Percentiles rank a stretch among this genome's conserved stretches.
Evolutionary conservation across 2,329 filamentous ascomycete species (phyloP).

Genomic region (Pestalotiopsis sp.): DNA sequence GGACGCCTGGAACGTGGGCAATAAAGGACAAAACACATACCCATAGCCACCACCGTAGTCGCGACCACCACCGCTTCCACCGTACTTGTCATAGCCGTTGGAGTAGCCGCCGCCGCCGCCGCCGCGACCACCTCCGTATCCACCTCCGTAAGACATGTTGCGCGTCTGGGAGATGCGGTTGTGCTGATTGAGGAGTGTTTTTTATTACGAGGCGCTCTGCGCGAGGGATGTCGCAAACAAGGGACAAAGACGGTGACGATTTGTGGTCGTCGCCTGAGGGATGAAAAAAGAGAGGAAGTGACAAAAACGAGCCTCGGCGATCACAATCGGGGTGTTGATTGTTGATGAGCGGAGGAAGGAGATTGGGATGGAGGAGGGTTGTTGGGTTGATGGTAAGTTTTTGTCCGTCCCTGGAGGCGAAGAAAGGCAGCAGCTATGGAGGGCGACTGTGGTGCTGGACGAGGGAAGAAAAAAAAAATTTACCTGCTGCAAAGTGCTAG

Average conservation of each 20-base stretch:
- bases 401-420: slow-evolving; percentile 6
- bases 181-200: slow-evolving; percentile 15
- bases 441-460: neutral
- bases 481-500: neutral
- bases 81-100: slow-evolving; percentile 37
- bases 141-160: slow-evolving; percentile 73
- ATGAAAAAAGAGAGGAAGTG: slow-evolving; percentile 13
- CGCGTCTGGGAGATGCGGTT: slow-evolving; percentile 21
- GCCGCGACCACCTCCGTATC: slow-evolving; percentile 49
- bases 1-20: neutral
- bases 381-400: slow-evolving; percentile 7
- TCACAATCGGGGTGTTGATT: neutral
- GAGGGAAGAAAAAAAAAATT: slow-evolving; percentile 5
- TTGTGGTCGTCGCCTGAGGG: neutral
- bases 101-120: slow-evolving; percentile 50
- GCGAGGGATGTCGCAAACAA: slow-evolving; percentile 16
- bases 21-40: slow-evolving; percentile 25
- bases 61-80: slow-evolving; percentile 14
- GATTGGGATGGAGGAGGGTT: neutral
- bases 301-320: neutral
- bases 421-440: neutral
- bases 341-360: slow-evolving; percentile 1
- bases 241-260: neutral
- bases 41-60: slow-evolving; percentile 38
- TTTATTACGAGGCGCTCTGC: slow-evolving; percentile 21